Percentiles rank a stretch among this genome's conserved stretches.
These are phyloP conservation scores for Gossypium lobatum DNA, from an alignment of 441 rosid genomes.

Conservation along the genomic window DNA sequence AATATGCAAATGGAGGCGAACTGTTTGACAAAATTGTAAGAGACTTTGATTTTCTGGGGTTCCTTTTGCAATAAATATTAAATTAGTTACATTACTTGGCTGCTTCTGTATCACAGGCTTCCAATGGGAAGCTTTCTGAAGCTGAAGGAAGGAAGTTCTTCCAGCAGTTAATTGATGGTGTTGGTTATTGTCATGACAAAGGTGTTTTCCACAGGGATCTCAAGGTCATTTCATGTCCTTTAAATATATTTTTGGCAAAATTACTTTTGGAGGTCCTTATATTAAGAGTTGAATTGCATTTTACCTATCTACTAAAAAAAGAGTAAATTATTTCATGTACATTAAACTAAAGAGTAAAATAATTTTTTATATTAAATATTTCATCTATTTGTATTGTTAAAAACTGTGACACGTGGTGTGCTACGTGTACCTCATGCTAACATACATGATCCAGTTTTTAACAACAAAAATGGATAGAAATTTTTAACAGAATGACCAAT, in stretches of 20 bases:
- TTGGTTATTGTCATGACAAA: constrained; percentile 81
- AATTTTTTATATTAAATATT: no score
- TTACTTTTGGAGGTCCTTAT: no score
- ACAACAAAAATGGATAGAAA: no score
- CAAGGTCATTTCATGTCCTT: constrained; percentile 42
- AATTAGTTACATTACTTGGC: not conserved
- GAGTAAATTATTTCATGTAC: no score
- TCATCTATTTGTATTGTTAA: no score
- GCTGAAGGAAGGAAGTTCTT: constrained; percentile 78
- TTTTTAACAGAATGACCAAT: no score
- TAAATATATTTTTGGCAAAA: not conserved
- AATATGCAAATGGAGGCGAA: constrained; percentile 87
- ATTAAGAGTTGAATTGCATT: no score
- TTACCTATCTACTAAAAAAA: no score
- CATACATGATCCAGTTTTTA: no score
- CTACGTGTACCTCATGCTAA: no score
- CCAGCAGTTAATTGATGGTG: constrained; percentile 90
- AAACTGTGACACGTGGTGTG: no score
- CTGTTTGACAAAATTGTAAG: constrained; percentile 87
- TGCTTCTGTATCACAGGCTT: constrained; percentile 41
- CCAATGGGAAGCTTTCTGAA: constrained; percentile 66
- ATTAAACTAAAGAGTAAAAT: no score
- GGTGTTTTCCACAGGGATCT: constrained; percentile 95
- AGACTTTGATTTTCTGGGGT: not conserved
- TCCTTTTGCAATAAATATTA: not conserved